These are phyloP conservation scores for Diplodia seriata DNA, from an alignment of 2,329 filamentous ascomycete genomes.

Conservation along the genomic window DNA sequence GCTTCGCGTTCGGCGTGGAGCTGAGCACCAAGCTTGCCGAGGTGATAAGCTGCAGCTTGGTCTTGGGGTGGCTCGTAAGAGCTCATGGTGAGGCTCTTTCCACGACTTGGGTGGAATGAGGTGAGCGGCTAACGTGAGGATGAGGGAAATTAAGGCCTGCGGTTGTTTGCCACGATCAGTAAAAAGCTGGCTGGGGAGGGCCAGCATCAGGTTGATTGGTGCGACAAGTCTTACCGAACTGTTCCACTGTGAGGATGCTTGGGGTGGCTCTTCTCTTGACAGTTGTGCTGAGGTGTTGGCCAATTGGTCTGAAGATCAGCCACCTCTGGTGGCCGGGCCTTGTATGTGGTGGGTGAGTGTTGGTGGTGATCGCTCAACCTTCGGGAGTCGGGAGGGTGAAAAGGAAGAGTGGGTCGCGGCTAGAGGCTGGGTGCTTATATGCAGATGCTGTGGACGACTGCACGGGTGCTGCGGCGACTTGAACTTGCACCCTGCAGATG, in stretches of 20 bases:
- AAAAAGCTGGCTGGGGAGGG: background rate
- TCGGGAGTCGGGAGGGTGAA: too few relatives aligned
- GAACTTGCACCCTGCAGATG: background rate
- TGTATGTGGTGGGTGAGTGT: background rate
- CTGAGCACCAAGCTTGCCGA: slow-evolving; percentile 21
- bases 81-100: background rate
- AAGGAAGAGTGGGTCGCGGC: background rate
- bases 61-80: background rate
- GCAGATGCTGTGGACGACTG: too few relatives aligned
- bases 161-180: background rate
- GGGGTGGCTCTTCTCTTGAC: background rate
- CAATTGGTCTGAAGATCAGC: background rate
- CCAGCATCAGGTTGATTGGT: background rate
- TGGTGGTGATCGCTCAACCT: background rate
- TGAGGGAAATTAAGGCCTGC: background rate
- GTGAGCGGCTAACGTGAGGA: background rate
- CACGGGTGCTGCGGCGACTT: background rate
- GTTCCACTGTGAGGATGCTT: background rate
- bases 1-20: slow-evolving; percentile 3
- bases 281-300: too few relatives aligned
- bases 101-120: background rate
- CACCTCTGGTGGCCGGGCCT: background rate
- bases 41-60: background rate
- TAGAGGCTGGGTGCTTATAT: background rate
- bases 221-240: background rate